Evolutionary conservation across 768 basidiomycete genomes (phyloP), one percentile per base, ranked within the genome.

Genomic region (Auricularia sp.): DNA sequence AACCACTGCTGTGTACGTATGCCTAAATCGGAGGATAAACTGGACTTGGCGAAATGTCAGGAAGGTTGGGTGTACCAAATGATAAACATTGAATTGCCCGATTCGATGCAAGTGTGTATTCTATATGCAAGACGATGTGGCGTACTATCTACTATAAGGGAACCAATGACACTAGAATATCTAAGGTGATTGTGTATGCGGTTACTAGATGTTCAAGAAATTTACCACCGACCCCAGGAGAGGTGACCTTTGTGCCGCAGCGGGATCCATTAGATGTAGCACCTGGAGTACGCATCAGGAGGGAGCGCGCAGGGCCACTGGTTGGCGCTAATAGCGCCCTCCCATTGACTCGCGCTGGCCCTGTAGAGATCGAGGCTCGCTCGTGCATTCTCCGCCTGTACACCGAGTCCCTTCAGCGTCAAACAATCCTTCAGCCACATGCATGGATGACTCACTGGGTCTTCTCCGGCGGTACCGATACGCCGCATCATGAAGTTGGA

Each of bases 341-440:
- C 84, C 74, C 83, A 84, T 21, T 75, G 66, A n/a, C 74, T 72
- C 67, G 83, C 80, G 66, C 75, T 80, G 4, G 78, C 81, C 36
- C 83, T 79, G 72, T 83, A 85, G 24, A 85, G 69, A 70, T 84
- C 81, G 63, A 85, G 75, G 11, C 78, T 76, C 14, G 81, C 82
- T 10, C 82, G 78, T 33, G 81, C 81, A 63, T 75, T 69, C 70
- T 84, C 84, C 34, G 81, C 70, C 84, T 82, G 65, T 29, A 29
- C 29, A 29, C 29, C 65, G 65, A 42, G 24, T 64, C 29, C 18
- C 21, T 16, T n/a, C 54, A 18, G 61, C 45, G 35, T 64, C 47
- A 61, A 45, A 37, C 33, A n/a, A 34, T 35, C 5, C 36, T 36
- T 13, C 11, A 34, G 35, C 24, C n/a, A 35, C 35, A 29, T 56